Evolutionary conservation across 2,329 filamentous ascomycete genomes (phyloP).

Genomic region (Epichloe amarillans): DNA sequence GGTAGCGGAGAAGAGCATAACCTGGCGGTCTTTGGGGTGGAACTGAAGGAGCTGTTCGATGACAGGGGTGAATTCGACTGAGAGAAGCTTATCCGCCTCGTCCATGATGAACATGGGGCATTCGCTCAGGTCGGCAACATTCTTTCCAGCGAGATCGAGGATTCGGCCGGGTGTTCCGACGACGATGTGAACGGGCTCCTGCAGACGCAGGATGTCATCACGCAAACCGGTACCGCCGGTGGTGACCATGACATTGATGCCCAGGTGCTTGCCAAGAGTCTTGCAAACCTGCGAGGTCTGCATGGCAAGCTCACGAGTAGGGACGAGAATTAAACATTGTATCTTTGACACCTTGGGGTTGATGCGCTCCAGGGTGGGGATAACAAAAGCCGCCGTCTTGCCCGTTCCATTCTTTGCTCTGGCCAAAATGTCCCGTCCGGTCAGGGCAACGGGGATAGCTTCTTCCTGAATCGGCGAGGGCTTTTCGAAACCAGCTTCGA

Average conservation of each 20-base stretch:
- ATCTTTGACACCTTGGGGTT: conserved; percentile 95
- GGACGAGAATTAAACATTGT: conserved; percentile 90
- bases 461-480: conserved; percentile 99
- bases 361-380: conserved; percentile 86
- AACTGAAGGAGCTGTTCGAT: conserved; percentile 93
- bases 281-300: conserved; percentile 99
- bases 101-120: conserved; percentile 99
- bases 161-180: conserved; percentile 96
- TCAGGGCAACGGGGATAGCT: conserved; percentile 90
- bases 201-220: conserved; percentile 90
- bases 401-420: conserved; percentile 97
- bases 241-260: conserved; percentile 98
- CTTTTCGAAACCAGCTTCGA: conserved; percentile 97
- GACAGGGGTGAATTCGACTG: conserved; percentile 90
- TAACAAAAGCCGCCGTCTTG: conserved; percentile 96
- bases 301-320: conserved; percentile 90
- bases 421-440: conserved; percentile 87
- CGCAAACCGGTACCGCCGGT: conserved; percentile 90
- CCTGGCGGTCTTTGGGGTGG: conserved; percentile 92
- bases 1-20: conserved; percentile 98
- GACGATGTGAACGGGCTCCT: conserved; percentile 91
- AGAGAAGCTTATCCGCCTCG: conserved; percentile 95
- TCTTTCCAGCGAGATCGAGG: conserved; percentile 89
- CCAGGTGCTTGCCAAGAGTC: conserved; percentile 90
- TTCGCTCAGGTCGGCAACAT: conserved; percentile 87